phyloP scores from a whole-genome alignment of 768 basidiomycete genomes.

The Trametes villosa region DNA sequence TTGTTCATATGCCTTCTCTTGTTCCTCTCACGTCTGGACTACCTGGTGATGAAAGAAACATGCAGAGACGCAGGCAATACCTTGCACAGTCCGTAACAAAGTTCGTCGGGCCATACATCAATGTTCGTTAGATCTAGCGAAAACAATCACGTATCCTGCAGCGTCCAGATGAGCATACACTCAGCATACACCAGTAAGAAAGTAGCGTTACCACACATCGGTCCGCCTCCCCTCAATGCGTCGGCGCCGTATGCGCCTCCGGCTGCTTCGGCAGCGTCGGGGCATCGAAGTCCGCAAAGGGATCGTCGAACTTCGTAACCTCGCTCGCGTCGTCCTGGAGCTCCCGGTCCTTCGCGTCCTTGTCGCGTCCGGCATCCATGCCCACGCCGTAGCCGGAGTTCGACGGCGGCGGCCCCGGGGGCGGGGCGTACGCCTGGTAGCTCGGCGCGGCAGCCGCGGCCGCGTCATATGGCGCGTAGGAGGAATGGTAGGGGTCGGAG shows the following conservation, averaged over 20 bases:
- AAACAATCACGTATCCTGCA: too few species aligned
- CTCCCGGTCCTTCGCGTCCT: slow-evolving; percentile 32
- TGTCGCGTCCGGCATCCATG: slow-evolving; percentile 22
- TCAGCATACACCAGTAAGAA: neutral
- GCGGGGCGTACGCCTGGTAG: slow-evolving; percentile 33
- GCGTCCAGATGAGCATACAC: too few species aligned
- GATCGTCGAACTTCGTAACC: slow-evolving; percentile 48
- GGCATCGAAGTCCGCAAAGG: slow-evolving; percentile 57
- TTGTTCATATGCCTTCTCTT: too few species aligned
- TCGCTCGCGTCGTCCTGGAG: slow-evolving; percentile 34
- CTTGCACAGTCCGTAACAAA: too few species aligned
- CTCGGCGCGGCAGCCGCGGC: slow-evolving; percentile 20
- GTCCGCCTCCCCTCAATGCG: slow-evolving; percentile 5
- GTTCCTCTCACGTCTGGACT: too few species aligned
- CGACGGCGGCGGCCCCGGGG: slow-evolving; percentile 34
- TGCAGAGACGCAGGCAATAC: too few species aligned
- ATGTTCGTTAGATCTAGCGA: too few species aligned
- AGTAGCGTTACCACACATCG: neutral
- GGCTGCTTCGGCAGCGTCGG: slow-evolving; percentile 26
- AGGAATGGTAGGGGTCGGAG: slow-evolving; percentile 37
- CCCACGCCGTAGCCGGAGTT: slow-evolving; percentile 46
- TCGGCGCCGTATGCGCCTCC: slow-evolving; percentile 3
- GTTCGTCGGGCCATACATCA: too few species aligned
- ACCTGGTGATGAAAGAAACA: too few species aligned
- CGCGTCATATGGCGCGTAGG: slow-evolving; percentile 30